Evolutionary conservation across 805 yeast genomes (phyloP), one percentile per base, ranked within the genome.

Genomic region (Saturnispora dispora): DNA sequence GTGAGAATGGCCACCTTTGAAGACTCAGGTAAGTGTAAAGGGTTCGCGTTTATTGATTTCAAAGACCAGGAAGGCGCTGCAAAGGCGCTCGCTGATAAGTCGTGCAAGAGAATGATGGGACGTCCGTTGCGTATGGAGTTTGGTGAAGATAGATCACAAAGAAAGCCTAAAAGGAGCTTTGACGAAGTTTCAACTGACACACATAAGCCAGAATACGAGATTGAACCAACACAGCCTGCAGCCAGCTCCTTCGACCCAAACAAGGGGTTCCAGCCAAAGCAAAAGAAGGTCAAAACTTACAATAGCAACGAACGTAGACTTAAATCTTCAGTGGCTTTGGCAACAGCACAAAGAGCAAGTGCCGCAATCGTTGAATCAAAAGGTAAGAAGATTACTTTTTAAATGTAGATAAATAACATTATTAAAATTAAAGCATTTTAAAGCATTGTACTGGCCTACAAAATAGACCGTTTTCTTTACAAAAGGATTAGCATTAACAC

Each of bases 1-100:
- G 79, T 91, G 50, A 79, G 99, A 66, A 91, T 90, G 95, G 98
- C 98, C 3, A 90, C 99, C n/a, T 91, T 91, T 68, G 89, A 93
- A 69, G 99, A 91, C 64, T 72, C 85, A 47, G 98, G 97, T 1
- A 91, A 90, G 64, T 91, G 98, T 73, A 93, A 93, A 67, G 98
- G 98, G 2, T 91, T 91, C 71, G 89, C 96, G 1, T 91, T 93
- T 62, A 71, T 91, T 35, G 98, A 91, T 66, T 91, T 90, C 70
- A 78, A 73, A 55, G 83, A 82, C 57, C 87, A 84, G 56, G 81
- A 78, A 37, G 90, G 93, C 8, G 90, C 96, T 30, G 85, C 93
- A 0, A 74, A 74, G 36, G 98, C 97, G 1, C 71, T 93, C 55
- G 80, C 77, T 58, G 91, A 88, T 56, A 83, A 80, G 65, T 60